These are phyloP conservation scores for Garcia nutans DNA, from an alignment of 345 rosid species.

Conservation along the genomic window DNA sequence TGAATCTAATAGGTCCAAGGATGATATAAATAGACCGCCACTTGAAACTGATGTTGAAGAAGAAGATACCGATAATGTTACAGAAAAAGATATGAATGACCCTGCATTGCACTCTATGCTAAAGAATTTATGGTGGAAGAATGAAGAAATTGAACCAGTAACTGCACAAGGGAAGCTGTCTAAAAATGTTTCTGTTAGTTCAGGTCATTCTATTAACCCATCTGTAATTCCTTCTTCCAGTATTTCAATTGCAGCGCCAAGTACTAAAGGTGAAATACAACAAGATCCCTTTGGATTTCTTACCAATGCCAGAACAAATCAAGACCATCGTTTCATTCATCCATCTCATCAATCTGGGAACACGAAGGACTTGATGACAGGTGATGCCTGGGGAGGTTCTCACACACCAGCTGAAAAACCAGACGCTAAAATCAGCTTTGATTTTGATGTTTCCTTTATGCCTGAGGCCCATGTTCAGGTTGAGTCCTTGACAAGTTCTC, in stretches of 20 bases:
- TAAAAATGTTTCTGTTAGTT: slow-evolving; percentile 25
- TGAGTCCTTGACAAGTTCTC: slow-evolving; percentile 8
- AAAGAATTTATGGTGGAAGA: slow-evolving; percentile 60
- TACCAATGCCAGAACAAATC: slow-evolving; percentile 14
- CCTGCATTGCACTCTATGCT: slow-evolving; percentile 49
- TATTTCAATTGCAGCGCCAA: slow-evolving; percentile 21
- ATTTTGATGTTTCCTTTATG: slow-evolving; percentile 18
- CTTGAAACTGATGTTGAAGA: slow-evolving; percentile 26
- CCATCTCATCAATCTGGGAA: slow-evolving; percentile 26
- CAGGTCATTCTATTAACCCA: slow-evolving; percentile 26
- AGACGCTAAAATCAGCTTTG: slow-evolving; percentile 29
- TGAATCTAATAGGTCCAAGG: slow-evolving; percentile 26
- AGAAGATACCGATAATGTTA: slow-evolving; percentile 42
- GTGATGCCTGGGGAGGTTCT: slow-evolving; percentile 31
- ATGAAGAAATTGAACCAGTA: slow-evolving; percentile 38
- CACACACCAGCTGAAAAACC: slow-evolving; percentile 31
- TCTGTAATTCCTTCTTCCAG: slow-evolving; percentile 3
- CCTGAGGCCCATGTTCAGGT: slow-evolving; percentile 16
- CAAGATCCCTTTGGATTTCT: slow-evolving; percentile 43
- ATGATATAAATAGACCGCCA: slow-evolving; percentile 21
- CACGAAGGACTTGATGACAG: slow-evolving; percentile 50
- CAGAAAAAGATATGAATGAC: slow-evolving; percentile 61
- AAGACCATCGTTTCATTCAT: slow-evolving; percentile 23
- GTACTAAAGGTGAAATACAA: slow-evolving; percentile 55
- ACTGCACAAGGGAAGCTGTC: slow-evolving; percentile 24